Evolutionary conservation across 306 rosid species (phyloP), one percentile per base, ranked within the genome.

Genomic region (Corylus americana): DNA sequence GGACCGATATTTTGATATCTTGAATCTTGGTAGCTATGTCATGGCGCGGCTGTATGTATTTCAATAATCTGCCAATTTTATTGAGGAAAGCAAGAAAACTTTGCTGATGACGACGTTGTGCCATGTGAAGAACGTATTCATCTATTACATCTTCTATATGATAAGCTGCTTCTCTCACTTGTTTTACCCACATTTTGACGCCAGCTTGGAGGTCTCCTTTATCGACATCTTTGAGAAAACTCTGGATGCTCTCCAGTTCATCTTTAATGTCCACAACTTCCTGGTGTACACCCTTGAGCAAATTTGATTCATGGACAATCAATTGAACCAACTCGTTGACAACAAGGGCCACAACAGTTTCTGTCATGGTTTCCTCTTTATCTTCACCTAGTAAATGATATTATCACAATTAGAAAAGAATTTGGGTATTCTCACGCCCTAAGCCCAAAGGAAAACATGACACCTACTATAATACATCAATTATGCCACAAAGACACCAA

Each of bases 211-310:
- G 10, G 22, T 11, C 71, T 17, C 49, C n/a, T 5, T 49, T 55
- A 11, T 11, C 57, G 31, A 17, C 79, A 12, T 76, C 79, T 8
- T 64, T 35, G 18, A 76, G 73, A 72, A 76, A 76, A 48, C 62
- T 35, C 35, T 8, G 3, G 47, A 76, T 62, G 59, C 47, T 62
- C 8, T 76, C 14, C 9, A 64, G 62, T 42, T 76, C 79, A 22
- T n/a, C 29, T 63, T 17, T 22, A 22, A 22, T 22, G 25, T 22
- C 25, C 25, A 22, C 25, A 22, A 22, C 25, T 22, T 22, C 25
- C 25, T 22, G 25, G 25, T 22, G 25, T 0, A 22, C 25, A 22
- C 25, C 25, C 25, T 22, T 22, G 25, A 22, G 25, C 25, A 22
- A 22, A 22, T 22, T 22, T 22, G 25, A 22, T 22, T 22, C 25